Evolutionary conservation across 164 flowering plant species (phyloP).

Genomic region (Chimonanthus praecox): DNA sequence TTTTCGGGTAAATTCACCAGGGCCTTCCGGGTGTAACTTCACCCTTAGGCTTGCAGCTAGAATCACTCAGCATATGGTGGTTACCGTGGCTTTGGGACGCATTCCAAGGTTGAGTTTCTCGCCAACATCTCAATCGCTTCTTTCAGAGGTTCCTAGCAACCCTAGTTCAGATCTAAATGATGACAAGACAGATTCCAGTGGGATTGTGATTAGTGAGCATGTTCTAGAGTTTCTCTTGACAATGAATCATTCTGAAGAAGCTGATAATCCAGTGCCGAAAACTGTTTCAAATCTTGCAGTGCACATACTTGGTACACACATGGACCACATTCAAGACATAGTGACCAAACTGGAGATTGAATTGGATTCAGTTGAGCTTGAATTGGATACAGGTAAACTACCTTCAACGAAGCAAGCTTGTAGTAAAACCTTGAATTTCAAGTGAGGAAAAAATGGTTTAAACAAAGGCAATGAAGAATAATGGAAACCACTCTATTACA

Average conservation of each 20-base stretch:
- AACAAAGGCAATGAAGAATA: no score
- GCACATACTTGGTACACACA: constrained; percentile 84
- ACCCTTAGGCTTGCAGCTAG: constrained; percentile 88
- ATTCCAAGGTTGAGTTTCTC: constrained; percentile 95
- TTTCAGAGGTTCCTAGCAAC: constrained; percentile 86
- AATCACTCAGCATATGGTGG: constrained; percentile 75
- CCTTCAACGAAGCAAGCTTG: no score
- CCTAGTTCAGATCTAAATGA: constrained; percentile 37
- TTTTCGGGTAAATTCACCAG: constrained; percentile 89
- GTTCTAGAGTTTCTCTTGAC: constrained; percentile 91
- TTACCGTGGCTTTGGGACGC: constrained; percentile 90
- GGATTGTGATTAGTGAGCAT: constrained; percentile 83
- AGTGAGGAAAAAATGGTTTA: no score
- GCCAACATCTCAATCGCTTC: constrained; percentile 60
- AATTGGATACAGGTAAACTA: constrained; percentile 81
- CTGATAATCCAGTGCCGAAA: constrained; percentile 93
- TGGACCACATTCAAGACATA: constrained; percentile 93
- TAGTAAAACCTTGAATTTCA: no score
- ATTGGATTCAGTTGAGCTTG: constrained; percentile 83
- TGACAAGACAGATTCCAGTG: constrained; percentile 31
- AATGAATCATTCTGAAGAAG: constrained; percentile 98
- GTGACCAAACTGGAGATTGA: constrained; percentile 88
- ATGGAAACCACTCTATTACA: no score
- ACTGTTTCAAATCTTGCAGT: constrained; percentile 80
- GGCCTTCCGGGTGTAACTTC: constrained; percentile 74